Conservation (phyloP, 2,329 filamentous ascomycete genomes). For the Aspergillus sp. region DNA sequence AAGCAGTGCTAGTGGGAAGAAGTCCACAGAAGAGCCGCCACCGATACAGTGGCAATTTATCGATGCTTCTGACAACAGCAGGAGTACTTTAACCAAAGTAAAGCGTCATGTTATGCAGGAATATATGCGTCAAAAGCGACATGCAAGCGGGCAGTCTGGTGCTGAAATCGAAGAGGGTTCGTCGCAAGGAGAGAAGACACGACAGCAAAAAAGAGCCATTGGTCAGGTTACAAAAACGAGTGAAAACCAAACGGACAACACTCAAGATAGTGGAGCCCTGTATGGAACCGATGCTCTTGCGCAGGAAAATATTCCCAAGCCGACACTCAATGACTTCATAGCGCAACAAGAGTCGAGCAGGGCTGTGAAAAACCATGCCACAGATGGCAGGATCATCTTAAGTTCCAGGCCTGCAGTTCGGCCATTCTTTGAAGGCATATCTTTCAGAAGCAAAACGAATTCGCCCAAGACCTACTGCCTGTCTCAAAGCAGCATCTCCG, state of each 20-base stretch:
- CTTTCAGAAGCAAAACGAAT: not conserved
- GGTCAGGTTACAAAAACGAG: not conserved
- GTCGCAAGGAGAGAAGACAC: slow-evolving; percentile 16
- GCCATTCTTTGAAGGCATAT: not conserved
- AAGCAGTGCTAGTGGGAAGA: slow-evolving; percentile 1
- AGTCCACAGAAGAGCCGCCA: slow-evolving; percentile 11
- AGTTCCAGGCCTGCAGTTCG: not conserved
- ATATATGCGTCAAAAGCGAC: slow-evolving; percentile 41
- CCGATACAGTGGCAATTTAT: slow-evolving; percentile 43
- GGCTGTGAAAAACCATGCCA: not conserved
- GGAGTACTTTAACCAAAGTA: slow-evolving; percentile 41
- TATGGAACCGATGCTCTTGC: not conserved
- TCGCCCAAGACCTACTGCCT: slow-evolving; percentile 6
- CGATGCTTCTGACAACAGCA: slow-evolving; percentile 39
- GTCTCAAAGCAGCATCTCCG: slow-evolving; percentile 14
- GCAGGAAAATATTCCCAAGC: not conserved
- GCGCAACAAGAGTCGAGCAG: not conserved
- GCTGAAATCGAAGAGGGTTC: slow-evolving; percentile 2
- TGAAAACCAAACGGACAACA: not conserved
- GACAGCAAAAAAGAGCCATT: slow-evolving; percentile 11
- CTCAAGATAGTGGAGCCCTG: not conserved
- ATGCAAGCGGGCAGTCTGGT: slow-evolving; percentile 19
- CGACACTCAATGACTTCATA: not conserved
- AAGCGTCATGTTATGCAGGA: slow-evolving; percentile 49
- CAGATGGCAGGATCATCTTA: not conserved